Base-by-base conservation (phyloP, 805 yeast species). In the Saccharomycopsis amapae region DNA sequence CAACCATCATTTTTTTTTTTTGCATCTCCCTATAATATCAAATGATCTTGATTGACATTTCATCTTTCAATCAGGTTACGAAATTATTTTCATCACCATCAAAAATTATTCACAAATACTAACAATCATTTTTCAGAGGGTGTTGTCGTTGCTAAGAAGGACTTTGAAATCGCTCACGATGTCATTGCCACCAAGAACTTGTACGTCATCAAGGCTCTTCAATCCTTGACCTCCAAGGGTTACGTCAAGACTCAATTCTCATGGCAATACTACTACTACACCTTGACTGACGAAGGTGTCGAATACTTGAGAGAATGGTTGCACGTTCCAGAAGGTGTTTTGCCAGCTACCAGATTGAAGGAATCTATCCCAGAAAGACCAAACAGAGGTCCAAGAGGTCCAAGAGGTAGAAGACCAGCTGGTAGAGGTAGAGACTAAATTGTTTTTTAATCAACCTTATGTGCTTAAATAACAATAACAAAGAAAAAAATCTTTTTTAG, bases 221-320 rank as follows among this genome's bases (percentile, higher is more conserved):
- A 93, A 79, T 90, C 97, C 57, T 86, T 93, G 73, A 87, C 95
- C 68, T 93, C 98, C 56, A 87, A 84, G 75, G 99, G 99, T 72
- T 93, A 67, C 83, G 97, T 93, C 75, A 88, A 90, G 86, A 93
- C 99, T 65, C 97, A 88, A 78, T 93, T 90, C 84, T 90, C 97
- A 67, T 93, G 99, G 99, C 97, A 89, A 82, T 87, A 87, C 82
- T 93, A 93, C 79, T 93, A 93, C 95, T 93, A 93, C 94, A 87
- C 98, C 79, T 85, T 93, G 71, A 93, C 97, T 70, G 97, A 93
- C 70, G 96, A 86, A 76, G 99, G 99, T 83, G 90, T 93, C 59
- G 96, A 88, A 69, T 93, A 78, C 85, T 84, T 93, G 69, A 85
- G 97, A 78, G 88, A 86, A 71, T 93, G 88, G 86, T 84, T 93